phyloP scores from a whole-genome alignment of 306 rosid genomes.

The Astragalus glycyphyllos region DNA sequence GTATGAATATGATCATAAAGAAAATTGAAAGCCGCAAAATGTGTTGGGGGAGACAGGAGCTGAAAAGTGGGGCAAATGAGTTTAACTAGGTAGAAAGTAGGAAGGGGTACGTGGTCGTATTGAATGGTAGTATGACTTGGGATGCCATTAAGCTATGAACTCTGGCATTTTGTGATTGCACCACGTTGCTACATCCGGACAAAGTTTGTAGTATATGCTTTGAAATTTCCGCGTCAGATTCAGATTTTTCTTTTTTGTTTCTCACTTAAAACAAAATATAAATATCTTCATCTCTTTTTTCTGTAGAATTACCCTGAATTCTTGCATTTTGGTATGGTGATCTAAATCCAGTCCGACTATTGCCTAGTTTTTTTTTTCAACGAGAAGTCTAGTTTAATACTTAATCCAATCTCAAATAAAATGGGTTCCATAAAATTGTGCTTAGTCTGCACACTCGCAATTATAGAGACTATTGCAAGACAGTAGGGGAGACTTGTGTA shows the following conservation, averaged over 20 bases:
- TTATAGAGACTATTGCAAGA: too few species aligned
- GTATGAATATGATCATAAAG: neutral
- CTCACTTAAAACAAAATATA: too few species aligned
- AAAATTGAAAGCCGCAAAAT: neutral
- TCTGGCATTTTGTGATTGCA: conserved; percentile 42
- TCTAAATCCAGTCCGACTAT: too few species aligned
- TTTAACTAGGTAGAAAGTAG: neutral
- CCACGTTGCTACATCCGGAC: conserved; percentile 47
- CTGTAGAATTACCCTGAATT: neutral
- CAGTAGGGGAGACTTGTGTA: too few species aligned
- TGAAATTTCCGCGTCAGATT: neutral
- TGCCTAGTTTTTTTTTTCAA: too few species aligned
- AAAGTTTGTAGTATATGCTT: neutral
- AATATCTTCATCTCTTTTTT: too few species aligned
- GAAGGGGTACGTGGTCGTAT: conserved; percentile 1
- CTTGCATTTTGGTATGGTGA: too few species aligned
- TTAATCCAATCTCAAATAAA: too few species aligned
- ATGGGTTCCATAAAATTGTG: too few species aligned
- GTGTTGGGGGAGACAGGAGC: conserved; percentile 6
- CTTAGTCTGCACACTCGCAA: too few species aligned
- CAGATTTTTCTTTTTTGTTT: conserved; percentile 1
- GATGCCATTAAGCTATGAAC: conserved; percentile 28
- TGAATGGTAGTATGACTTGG: conserved; percentile 7
- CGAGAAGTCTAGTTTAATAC: too few species aligned
- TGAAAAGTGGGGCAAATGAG: conserved; percentile 19